Conservation (phyloP, 306 rosid species). For the Trifolium subterraneum region DNA sequence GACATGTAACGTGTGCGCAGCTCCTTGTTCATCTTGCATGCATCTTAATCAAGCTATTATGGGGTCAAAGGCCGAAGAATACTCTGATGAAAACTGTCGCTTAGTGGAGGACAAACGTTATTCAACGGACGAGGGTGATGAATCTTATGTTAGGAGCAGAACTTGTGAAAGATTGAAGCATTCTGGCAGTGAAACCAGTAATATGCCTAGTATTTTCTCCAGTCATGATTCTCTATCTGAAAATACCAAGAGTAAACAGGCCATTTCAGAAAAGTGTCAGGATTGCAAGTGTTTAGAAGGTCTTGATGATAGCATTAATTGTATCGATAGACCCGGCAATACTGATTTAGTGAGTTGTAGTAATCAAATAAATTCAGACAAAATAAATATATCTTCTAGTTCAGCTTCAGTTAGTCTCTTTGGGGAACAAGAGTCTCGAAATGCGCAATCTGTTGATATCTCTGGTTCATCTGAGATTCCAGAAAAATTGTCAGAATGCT, state of each 20-base stretch:
- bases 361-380: slow-evolving; percentile 53
- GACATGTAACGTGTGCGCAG: slow-evolving; percentile 77
- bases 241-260: slow-evolving; percentile 65
- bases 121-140: slow-evolving; percentile 56
- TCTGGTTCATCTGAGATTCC: slow-evolving; percentile 45
- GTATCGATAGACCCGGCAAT: slow-evolving; percentile 62
- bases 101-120: slow-evolving; percentile 56
- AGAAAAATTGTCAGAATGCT: slow-evolving; percentile 40
- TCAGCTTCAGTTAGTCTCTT: slow-evolving; percentile 60
- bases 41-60: slow-evolving; percentile 61
- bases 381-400: slow-evolving; percentile 46
- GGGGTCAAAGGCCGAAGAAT: slow-evolving; percentile 73
- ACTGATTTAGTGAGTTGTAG: slow-evolving; percentile 49
- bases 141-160: slow-evolving; percentile 57
- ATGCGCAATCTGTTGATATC: slow-evolving; percentile 49
- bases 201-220: slow-evolving; percentile 50
- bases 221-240: slow-evolving; percentile 71
- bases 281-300: slow-evolving; percentile 60
- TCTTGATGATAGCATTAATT: slow-evolving; percentile 63
- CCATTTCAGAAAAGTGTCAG: slow-evolving; percentile 44
- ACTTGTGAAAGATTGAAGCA: slow-evolving; percentile 56
- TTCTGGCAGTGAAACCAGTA: slow-evolving; percentile 64
- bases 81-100: slow-evolving; percentile 74
- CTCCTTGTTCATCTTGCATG: slow-evolving; percentile 88
- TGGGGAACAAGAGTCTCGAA: slow-evolving; percentile 55